A percentile compares a stretch with the other conserved stretches of the same genome.
phyloP scores from a whole-genome alignment of 345 rosid species.

The Acer campestre region DNA sequence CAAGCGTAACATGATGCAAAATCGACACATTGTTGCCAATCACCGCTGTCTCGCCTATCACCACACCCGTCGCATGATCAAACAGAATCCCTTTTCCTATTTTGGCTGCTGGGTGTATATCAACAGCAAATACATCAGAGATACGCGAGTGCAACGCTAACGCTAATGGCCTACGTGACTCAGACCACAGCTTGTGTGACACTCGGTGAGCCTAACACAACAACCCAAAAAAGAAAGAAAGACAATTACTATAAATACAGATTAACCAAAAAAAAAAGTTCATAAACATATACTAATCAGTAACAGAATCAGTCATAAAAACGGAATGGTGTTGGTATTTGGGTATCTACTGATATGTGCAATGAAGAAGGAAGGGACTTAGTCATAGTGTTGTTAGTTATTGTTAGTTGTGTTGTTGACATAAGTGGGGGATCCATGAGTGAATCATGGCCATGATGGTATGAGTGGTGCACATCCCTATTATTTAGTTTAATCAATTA shows the following conservation, averaged over 20 bases:
- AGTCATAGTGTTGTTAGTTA: too few species aligned
- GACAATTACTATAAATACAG: not conserved
- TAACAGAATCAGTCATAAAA: too few species aligned
- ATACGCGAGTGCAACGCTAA: constrained; percentile 91
- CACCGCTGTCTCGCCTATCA: constrained; percentile 88
- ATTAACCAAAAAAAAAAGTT: too few species aligned
- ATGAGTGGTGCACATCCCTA: too few species aligned
- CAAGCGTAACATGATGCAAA: constrained; percentile 89
- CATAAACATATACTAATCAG: too few species aligned
- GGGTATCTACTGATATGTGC: too few species aligned
- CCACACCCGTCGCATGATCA: constrained; percentile 95
- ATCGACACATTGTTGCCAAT: constrained; percentile 92
- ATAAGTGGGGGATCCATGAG: too few species aligned
- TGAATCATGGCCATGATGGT: too few species aligned
- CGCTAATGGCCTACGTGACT: constrained; percentile 78
- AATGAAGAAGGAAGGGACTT: too few species aligned
- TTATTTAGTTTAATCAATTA: too few species aligned
- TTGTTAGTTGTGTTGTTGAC: too few species aligned
- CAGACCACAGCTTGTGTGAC: constrained; percentile 83
- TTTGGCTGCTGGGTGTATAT: constrained; percentile 93
- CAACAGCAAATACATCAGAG: constrained; percentile 90
- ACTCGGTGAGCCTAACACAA: constrained; percentile 77
- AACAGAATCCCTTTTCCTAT: constrained; percentile 87
- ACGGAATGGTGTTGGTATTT: too few species aligned
- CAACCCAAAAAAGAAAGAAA: constrained; percentile 3